Evolutionary conservation across 768 basidiomycete species (phyloP).

Genomic region (Phylloporus rhodoxanthus): DNA sequence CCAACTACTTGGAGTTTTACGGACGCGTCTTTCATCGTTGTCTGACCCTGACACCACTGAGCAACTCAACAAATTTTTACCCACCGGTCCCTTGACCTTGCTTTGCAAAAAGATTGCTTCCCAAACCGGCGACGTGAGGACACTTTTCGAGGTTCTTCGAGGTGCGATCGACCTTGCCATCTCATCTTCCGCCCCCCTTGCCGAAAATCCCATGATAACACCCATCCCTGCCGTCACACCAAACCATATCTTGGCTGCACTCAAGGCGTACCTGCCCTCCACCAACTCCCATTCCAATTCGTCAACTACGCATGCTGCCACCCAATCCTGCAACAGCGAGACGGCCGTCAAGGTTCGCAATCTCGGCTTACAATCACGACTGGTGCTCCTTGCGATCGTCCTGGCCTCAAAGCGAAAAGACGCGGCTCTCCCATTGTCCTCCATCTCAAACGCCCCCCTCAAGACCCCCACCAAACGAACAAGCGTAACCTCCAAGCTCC

Average conservation of each 20-base stretch:
- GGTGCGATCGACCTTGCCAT: constrained; percentile 70
- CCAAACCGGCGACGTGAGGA: constrained; percentile 77
- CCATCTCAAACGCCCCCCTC: constrained; percentile 28
- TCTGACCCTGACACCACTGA: constrained; percentile 30
- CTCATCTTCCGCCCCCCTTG: constrained; percentile 18
- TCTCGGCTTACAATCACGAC: constrained; percentile 68
- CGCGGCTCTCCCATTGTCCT: constrained; percentile 47
- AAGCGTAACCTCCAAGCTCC: constrained; percentile 29
- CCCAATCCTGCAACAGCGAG: constrained; percentile 46
- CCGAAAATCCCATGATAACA: constrained; percentile 27
- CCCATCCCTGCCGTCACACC: constrained; percentile 50
- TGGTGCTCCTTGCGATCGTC: constrained; percentile 59
- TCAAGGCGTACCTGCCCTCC: constrained; percentile 63
- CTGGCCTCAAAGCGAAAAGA: constrained; percentile 61
- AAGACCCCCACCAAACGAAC: constrained; percentile 52
- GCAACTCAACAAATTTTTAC: constrained; percentile 50
- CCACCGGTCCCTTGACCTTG: constrained; percentile 56
- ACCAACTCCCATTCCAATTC: constrained; percentile 13
- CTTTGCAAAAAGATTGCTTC: constrained; percentile 78
- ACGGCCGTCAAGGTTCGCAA: constrained; percentile 58
- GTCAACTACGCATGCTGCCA: constrained; percentile 16
- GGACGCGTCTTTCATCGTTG: constrained; percentile 54
- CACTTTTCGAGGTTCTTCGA: constrained; percentile 73
- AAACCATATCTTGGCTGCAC: constrained; percentile 62
- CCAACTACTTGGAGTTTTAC: constrained; percentile 66